Base-by-base conservation (phyloP, 2,329 filamentous ascomycete species). In the Akanthomyces muscarius region DNA sequence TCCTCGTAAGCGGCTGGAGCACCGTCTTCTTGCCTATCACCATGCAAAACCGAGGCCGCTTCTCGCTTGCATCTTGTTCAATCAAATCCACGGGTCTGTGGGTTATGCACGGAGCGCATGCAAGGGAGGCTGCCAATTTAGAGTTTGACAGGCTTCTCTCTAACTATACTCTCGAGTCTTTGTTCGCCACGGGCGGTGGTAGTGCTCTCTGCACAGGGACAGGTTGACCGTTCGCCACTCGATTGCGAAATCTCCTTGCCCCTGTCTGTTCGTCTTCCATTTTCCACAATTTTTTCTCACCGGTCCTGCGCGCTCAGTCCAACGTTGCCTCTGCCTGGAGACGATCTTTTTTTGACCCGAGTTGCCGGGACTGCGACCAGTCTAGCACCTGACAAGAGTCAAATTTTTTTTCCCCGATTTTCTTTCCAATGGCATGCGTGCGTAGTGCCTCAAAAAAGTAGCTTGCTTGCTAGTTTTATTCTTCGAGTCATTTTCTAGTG, bases 81-180 rank as follows among this genome's bases (percentile, higher is more conserved):
- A n/a, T 21, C 55, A 58, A 18, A n/a, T 51, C 33, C 33, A 21
- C 44, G 36, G 45, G 47, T 60, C 47, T 52, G 47, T 60, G 57
- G 36, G 56, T 60, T 52, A 51, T 60, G 57, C 57, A 52, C 42
- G 45, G 47, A 42, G 56, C 33, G 6, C 41, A 33, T 14, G 11
- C 7, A 30, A 36, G 41, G 54, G 8, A 28, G 56, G 10, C 25
- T 10, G 25, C 44, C 13, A 16, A 42, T 52, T 58, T 60, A 60
- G 25, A 60, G 47, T 60, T 60, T 60, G 47, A 52, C 36, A 60
- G 47, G 57, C 47, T 42, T 51, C 36, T n/a, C n/a, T n/a, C n/a
- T n/a, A n/a, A n/a, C n/a, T n/a, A n/a, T 25, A 25, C 30, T 60
- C 51, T 23, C 42, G 33, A 60, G 47, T n/a, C 18, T 30, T 21